Conservation (phyloP, 164 flowering plant species). For the Santalum album region DNA sequence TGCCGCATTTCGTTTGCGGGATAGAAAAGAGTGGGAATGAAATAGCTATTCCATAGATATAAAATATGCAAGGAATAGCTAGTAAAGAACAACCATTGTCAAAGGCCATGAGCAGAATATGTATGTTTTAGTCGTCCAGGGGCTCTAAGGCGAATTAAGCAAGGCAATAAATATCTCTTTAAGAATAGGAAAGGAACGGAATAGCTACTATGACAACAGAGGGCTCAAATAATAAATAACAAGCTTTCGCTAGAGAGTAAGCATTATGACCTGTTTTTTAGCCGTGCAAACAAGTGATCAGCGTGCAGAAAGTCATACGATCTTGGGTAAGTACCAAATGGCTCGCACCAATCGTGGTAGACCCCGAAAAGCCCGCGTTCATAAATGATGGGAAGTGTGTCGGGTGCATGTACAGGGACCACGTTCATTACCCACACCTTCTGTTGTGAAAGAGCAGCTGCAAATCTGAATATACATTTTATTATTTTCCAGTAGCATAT, state of each 20-base stretch:
- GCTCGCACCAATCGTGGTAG: constrained; percentile 97
- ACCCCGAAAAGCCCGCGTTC: constrained; percentile 86
- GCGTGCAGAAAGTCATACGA: constrained; percentile 91
- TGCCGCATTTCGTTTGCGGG: no score
- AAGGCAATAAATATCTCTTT: no score
- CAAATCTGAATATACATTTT: constrained; percentile 49
- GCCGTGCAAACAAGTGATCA: constrained; percentile 88
- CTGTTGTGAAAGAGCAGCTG: constrained; percentile 63
- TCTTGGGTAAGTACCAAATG: constrained; percentile 88
- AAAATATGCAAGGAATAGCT: no score
- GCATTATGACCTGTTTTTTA: constrained; percentile 61
- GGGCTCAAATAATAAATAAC: neutral
- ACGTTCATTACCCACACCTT: constrained; percentile 97
- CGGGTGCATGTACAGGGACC: constrained; percentile 77
- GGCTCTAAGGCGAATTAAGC: no score
- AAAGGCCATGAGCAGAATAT: no score
- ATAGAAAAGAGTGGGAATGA: no score
- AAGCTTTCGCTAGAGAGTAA: neutral
- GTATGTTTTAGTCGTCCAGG: no score
- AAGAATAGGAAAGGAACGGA: no score
- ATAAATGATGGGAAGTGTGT: constrained; percentile 80
- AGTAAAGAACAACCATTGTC: no score
- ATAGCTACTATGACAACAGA: neutral
- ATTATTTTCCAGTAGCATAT: no score
- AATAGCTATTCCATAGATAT: no score